Evolutionary conservation across 371 early-diverging fungal genomes (phyloP).

Genomic region (Mucor piriformis): DNA sequence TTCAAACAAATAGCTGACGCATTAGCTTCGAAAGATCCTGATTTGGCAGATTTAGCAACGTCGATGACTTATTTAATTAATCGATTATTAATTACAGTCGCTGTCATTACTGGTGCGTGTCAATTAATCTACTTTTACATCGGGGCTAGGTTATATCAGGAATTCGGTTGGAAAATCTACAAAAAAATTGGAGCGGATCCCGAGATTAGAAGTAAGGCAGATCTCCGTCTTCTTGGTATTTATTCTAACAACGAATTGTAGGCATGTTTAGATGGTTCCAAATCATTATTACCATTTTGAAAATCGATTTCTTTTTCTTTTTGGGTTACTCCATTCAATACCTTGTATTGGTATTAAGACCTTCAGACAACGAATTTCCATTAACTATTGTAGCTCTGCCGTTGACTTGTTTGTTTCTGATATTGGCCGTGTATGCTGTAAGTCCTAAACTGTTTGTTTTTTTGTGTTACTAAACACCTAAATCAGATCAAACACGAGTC

Average conservation of each 20-base stretch:
- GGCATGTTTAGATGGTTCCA: conserved; percentile 84
- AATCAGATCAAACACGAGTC: conserved; percentile 49
- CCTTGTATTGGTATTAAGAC: conserved; percentile 71
- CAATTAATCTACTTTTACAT: conserved; percentile 44
- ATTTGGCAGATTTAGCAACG: conserved; percentile 13
- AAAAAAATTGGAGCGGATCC: conserved; percentile 34
- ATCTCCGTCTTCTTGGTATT: conserved; percentile 1
- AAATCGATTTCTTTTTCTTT: conserved; percentile 88
- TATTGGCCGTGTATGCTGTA: conserved; percentile 81
- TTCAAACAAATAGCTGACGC: conserved; percentile 52
- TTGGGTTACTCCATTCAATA: conserved; percentile 89
- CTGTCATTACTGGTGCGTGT: conserved; percentile 50
- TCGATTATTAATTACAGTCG: conserved; percentile 41
- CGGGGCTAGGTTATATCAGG: conserved; percentile 69
- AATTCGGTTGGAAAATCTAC: conserved; percentile 42
- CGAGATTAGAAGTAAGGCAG: conserved; percentile 70
- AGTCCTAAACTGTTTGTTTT: background rate
- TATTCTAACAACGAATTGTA: conserved; percentile 18
- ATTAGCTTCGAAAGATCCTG: conserved; percentile 12
- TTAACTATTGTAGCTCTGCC: conserved; percentile 86
- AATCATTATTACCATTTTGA: conserved; percentile 82
- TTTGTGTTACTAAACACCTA: background rate
- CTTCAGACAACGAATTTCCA: conserved; percentile 76
- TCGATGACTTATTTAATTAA: conserved; percentile 25
- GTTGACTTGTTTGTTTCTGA: conserved; percentile 69